Evolutionary conservation across 768 basidiomycete genomes (phyloP).

Genomic region (Suillus ampliporus): DNA sequence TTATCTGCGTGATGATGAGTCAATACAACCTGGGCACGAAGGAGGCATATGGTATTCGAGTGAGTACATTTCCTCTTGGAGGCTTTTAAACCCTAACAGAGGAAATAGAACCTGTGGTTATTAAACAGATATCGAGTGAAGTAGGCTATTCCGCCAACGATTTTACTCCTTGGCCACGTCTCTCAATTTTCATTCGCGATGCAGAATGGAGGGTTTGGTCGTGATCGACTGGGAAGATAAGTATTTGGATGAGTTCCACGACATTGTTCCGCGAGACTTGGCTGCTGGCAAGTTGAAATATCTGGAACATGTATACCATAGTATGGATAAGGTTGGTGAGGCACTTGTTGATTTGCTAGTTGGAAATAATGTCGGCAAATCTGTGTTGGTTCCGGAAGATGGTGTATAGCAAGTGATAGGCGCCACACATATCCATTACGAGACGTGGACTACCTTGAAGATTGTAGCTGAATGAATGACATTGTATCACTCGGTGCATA

Average conservation of each 20-base stretch:
- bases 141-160: background rate
- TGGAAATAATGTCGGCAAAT: constrained; percentile 43
- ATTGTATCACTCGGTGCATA: background rate
- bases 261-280: constrained; percentile 45
- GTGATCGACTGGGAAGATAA: constrained; percentile 29
- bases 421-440: background rate
- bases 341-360: constrained; percentile 43
- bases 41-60: constrained; percentile 23
- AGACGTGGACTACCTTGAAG: background rate
- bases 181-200: background rate
- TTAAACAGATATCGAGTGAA: constrained; percentile 5
- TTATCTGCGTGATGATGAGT: constrained; percentile 32
- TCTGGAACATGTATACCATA: constrained; percentile 49
- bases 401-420: background rate
- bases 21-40: constrained; percentile 35
- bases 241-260: constrained; percentile 48
- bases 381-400: constrained; percentile 18
- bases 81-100: background rate
- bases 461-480: no score
- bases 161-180: background rate
- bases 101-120: constrained; percentile 5
- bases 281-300: constrained; percentile 54
- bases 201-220: constrained; percentile 10
- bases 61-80: constrained; percentile 5
- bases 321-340: constrained; percentile 47